Conservation (phyloP, 2,329 filamentous ascomycete species). For the Aspergillus cejpii region DNA sequence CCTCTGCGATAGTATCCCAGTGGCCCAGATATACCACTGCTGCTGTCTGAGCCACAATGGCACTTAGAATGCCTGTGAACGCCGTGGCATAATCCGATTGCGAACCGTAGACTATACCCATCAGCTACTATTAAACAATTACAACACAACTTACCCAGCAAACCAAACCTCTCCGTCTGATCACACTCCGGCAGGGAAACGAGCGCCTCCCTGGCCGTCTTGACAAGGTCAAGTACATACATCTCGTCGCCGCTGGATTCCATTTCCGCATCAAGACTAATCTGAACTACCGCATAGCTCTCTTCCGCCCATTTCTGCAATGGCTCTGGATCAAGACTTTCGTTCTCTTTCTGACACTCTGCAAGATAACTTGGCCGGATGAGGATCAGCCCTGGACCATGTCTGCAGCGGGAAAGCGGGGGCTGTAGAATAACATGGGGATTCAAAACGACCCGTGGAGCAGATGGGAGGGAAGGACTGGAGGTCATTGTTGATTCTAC, state of each 20-base stretch:
- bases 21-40: conserved; percentile 17
- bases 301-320: conserved; percentile 66
- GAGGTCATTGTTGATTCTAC: conserved; percentile 6
- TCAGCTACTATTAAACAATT: neutral
- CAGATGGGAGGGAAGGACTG: conserved; percentile 3
- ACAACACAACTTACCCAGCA: conserved; percentile 17
- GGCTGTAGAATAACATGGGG: conserved; percentile 23
- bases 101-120: conserved; percentile 22
- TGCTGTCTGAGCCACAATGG: neutral
- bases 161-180: conserved; percentile 13
- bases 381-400: conserved; percentile 46
- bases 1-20: conserved; percentile 8
- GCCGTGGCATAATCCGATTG: conserved; percentile 16
- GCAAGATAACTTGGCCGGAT: conserved; percentile 33
- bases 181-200: conserved; percentile 22
- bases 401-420: conserved; percentile 46
- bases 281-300: conserved; percentile 56
- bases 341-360: conserved; percentile 27
- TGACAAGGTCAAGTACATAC: conserved; percentile 7
- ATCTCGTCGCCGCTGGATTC: conserved; percentile 10
- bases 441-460: conserved; percentile 6
- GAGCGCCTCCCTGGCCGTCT: conserved; percentile 12
- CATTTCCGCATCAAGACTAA: conserved; percentile 27
- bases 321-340: conserved; percentile 48
- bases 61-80: conserved; percentile 11